Evolutionary conservation across 345 rosid species (phyloP).

Genomic region (Populus pruinosa): DNA sequence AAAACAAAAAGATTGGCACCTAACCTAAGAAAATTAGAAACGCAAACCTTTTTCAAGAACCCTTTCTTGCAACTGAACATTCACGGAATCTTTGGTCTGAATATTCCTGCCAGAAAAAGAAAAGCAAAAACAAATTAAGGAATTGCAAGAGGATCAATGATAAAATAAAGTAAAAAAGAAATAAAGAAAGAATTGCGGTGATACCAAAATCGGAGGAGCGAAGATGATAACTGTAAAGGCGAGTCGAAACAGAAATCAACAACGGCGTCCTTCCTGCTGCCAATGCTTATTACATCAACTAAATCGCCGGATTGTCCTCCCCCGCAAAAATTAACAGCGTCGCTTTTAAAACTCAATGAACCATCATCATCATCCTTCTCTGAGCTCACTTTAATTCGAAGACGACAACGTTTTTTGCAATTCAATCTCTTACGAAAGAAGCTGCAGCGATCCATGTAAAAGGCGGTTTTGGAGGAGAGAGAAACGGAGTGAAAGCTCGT

Average conservation of each 20-base stretch:
- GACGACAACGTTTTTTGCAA: background rate
- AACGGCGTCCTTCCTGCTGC: constrained; percentile 74
- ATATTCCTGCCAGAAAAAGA: constrained; percentile 51
- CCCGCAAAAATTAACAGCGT: constrained; percentile 3
- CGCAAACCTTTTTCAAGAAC: constrained; percentile 43
- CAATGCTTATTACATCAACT: constrained; percentile 70
- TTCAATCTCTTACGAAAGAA: background rate
- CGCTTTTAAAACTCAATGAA: background rate
- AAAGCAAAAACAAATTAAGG: background rate
- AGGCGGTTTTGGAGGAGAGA: background rate
- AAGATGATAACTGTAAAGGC: constrained; percentile 46
- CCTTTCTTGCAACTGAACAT: constrained; percentile 60
- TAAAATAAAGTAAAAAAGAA: background rate
- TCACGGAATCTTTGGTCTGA: constrained; percentile 37
- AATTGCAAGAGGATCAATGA: background rate
- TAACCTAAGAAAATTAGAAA: background rate
- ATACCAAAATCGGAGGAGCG: constrained; percentile 76
- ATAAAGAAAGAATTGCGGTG: background rate
- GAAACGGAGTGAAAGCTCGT: background rate
- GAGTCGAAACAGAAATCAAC: constrained; percentile 73
- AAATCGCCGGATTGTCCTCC: constrained; percentile 18
- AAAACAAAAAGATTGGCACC: background rate
- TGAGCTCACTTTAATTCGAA: constrained; percentile 20
- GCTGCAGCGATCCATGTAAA: background rate
- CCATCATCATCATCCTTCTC: constrained; percentile 5